Conservation (phyloP, 1,284 basidiomycete species). For the Garcileccinum viscosum region DNA sequence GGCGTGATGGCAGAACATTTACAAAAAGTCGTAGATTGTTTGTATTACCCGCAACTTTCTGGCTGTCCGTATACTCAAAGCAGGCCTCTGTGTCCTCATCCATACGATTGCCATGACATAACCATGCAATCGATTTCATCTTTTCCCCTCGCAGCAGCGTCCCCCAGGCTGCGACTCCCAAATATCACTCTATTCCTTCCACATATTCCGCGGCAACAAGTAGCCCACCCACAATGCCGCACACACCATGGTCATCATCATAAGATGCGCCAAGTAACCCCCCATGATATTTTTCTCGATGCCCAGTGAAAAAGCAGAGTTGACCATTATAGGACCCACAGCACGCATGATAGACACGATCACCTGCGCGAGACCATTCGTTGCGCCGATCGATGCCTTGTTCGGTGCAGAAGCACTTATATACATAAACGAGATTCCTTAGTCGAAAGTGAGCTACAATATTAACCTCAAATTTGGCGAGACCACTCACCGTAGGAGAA, state of each 20-base stretch:
- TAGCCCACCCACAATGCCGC: conserved; percentile 35
- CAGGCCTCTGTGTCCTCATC: too few relatives aligned
- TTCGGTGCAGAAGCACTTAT: conserved; percentile 51
- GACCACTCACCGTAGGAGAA: conserved; percentile 43
- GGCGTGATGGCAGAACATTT: too few relatives aligned
- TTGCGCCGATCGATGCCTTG: conserved; percentile 57
- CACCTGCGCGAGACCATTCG: conserved; percentile 62
- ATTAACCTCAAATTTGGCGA: neutral
- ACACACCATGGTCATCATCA: conserved; percentile 37
- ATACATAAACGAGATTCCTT: conserved; percentile 53
- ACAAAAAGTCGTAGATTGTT: too few relatives aligned
- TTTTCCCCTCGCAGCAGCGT: too few relatives aligned
- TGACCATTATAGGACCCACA: conserved; percentile 56
- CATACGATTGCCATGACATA: too few relatives aligned
- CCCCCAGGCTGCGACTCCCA: too few relatives aligned
- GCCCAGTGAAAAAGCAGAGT: conserved; percentile 46
- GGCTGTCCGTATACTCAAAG: too few relatives aligned
- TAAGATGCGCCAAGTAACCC: conserved; percentile 51
- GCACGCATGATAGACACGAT: conserved; percentile 49
- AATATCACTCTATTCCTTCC: conserved; percentile 10
- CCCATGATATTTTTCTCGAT: conserved; percentile 47
- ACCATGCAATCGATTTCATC: too few relatives aligned
- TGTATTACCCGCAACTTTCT: too few relatives aligned
- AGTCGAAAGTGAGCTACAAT: neutral
- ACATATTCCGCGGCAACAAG: conserved; percentile 26